phyloP scores from a whole-genome alignment of 2,329 filamentous ascomycete genomes.

The Ascochyta pisi region DNA sequence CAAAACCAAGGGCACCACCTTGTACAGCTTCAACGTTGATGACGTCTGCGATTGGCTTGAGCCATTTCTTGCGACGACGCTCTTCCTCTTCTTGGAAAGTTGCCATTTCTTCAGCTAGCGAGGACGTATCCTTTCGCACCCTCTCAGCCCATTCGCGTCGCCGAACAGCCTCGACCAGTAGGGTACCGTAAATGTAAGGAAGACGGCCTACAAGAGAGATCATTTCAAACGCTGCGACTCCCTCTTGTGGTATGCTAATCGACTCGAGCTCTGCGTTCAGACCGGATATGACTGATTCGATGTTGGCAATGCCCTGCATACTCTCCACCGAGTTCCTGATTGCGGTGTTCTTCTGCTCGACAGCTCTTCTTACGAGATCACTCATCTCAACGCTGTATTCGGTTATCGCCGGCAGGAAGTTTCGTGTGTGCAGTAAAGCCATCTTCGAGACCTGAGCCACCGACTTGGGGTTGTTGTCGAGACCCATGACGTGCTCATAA shows the following conservation, averaged over 20 bases:
- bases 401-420: constrained; percentile 66
- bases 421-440: constrained; percentile 68
- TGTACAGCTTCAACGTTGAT: constrained; percentile 72
- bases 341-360: constrained; percentile 71
- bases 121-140: constrained; percentile 84
- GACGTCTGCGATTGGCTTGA: constrained; percentile 80
- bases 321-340: constrained; percentile 71
- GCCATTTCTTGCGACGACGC: constrained; percentile 87
- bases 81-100: constrained; percentile 91
- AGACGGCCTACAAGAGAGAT: constrained; percentile 81
- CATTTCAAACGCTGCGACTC: constrained; percentile 79
- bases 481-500: constrained; percentile 76
- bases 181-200: constrained; percentile 87
- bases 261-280: constrained; percentile 75
- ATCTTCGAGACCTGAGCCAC: constrained; percentile 68
- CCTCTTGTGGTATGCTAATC: constrained; percentile 76
- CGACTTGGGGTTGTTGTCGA: constrained; percentile 71
- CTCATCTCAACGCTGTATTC: constrained; percentile 65
- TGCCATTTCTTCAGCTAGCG: constrained; percentile 90
- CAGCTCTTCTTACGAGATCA: constrained; percentile 58
- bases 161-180: constrained; percentile 83
- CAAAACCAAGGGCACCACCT: constrained; percentile 74
- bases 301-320: constrained; percentile 81
- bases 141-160: constrained; percentile 91
- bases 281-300: constrained; percentile 76